Percentiles rank a stretch among this genome's conserved stretches.
Evolutionary conservation across 2,329 filamentous ascomycete genomes (phyloP).

Genomic region (Aspergillus pseudonomiae): DNA sequence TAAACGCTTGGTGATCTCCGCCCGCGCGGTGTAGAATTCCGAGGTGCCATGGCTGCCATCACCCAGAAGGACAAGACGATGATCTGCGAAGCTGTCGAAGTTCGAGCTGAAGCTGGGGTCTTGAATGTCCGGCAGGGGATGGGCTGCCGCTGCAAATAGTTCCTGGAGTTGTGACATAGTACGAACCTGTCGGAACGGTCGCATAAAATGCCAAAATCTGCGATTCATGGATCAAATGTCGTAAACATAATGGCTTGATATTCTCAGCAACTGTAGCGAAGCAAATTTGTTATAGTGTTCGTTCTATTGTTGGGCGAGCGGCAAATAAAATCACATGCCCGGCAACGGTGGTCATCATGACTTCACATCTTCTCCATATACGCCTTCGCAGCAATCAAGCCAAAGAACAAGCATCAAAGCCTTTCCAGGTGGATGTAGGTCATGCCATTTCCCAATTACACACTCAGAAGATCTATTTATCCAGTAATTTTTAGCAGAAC

Average conservation of each 20-base stretch:
- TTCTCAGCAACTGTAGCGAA: too few species aligned
- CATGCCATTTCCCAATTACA: not conserved
- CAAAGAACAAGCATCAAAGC: not conserved
- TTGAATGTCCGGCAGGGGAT: conserved; percentile 39
- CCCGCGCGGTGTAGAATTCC: conserved; percentile 57
- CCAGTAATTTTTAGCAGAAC: not conserved
- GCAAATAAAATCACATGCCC: conserved; percentile 24
- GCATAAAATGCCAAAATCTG: not conserved
- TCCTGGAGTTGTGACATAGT: conserved; percentile 37
- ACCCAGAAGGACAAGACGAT: conserved; percentile 48
- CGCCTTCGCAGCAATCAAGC: not conserved
- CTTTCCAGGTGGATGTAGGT: not conserved
- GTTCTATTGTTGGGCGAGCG: not conserved
- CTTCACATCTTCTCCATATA: conserved; percentile 24
- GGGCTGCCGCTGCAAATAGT: conserved; percentile 39
- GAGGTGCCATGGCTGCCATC: conserved; percentile 58
- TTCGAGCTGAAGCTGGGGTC: conserved; percentile 42
- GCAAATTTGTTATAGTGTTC: not conserved
- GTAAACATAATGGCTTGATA: not conserved
- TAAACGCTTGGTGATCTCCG: conserved; percentile 55
- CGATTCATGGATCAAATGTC: not conserved
- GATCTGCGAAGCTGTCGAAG: conserved; percentile 46
- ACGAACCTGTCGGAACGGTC: not conserved
- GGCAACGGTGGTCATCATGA: conserved; percentile 32
- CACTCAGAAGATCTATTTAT: not conserved